Base-by-base conservation (phyloP, 1,284 basidiomycete species). In the Meira nashicola region DNA sequence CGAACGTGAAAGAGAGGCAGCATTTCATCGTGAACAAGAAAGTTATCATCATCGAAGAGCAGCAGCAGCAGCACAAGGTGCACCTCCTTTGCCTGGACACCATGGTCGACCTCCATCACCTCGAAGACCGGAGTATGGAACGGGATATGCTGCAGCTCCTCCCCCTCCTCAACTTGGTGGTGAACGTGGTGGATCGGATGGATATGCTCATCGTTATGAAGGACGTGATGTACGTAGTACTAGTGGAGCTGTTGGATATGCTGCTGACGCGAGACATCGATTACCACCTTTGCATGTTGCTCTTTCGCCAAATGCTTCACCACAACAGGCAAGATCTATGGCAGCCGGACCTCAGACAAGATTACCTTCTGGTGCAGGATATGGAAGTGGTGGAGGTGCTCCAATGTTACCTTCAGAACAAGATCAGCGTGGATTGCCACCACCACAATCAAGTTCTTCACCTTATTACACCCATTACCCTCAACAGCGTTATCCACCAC, bases 281-380 rank as follows among this genome's bases (percentile, higher is more conserved):
- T 23, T 48, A 8, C 46, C 46, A 48, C 46, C 40, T 43, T 19
- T 43, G 14, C 40, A 43, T 43, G 15, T 43, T 43, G 40, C 40
- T 43, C 40, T 43, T 43, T 15, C 15, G 15, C 40, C 40, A 15
- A 6, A 43, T 43, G 15, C 14, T 5, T 43, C 46, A 5, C 46
- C 46, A 48, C 28, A 33, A 33, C 28, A 33, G 28, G 28, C 28
- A 33, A 33, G 28, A 33, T 33, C 28, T 3, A 33, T 33, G 28
- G 28, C 28, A 33, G 28, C 28, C 28, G 28, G 28, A 33, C 28
- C 8, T 33, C 28, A 3, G 28, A 3, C 28, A 8, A 33, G 28
- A 33, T 33, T 33, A 33, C 28, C 28, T 33, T 8, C 28, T 33
- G 28, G 28, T 33, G 28, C 4, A 33, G 28, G 28, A 33, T 33